Evolutionary conservation across 352 stramenopile genomes (phyloP).

Genomic region (Hyaloperonospora arabidopsidis): DNA sequence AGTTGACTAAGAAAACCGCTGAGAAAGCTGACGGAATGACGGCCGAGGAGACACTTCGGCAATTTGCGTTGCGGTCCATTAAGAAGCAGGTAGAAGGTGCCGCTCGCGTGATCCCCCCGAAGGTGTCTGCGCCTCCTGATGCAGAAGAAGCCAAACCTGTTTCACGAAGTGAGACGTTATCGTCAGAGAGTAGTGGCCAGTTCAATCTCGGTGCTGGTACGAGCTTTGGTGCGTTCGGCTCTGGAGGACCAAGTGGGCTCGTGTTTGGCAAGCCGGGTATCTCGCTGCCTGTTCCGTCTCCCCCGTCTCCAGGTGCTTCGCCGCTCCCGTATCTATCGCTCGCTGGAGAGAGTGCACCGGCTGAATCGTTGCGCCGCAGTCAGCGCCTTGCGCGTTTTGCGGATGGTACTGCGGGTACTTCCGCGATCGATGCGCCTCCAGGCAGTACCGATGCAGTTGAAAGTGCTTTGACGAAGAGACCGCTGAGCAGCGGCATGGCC

Average conservation of each 20-base stretch:
- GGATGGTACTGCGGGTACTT: constrained; percentile 11
- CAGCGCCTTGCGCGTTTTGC: constrained; percentile 46
- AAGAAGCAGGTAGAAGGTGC: constrained; percentile 46
- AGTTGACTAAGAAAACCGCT: constrained; percentile 7
- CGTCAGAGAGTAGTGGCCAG: constrained; percentile 17
- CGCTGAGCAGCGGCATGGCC: constrained; percentile 25
- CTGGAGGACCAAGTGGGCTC: constrained; percentile 42
- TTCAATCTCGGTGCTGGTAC: constrained; percentile 31
- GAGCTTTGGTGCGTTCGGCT: constrained; percentile 41
- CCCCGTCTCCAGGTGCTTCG: constrained; percentile 29
- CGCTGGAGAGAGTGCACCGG: constrained; percentile 16
- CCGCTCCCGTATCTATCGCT: constrained; percentile 20
- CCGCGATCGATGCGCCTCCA: neutral
- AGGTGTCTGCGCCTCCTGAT: constrained; percentile 10
- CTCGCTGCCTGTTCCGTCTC: constrained; percentile 54
- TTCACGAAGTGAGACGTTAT: constrained; percentile 12
- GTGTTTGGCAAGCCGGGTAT: constrained; percentile 76
- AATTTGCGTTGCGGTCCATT: constrained; percentile 60
- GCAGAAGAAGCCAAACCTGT: constrained; percentile 18
- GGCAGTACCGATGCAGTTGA: constrained; percentile 2
- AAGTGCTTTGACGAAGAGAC: constrained; percentile 30
- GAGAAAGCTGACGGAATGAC: constrained; percentile 23
- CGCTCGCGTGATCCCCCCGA: constrained; percentile 25
- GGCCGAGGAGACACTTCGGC: constrained; percentile 53
- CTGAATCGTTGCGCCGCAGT: constrained; percentile 37